A percentile compares a stretch with the other conserved stretches of the same genome.
Conservation (phyloP, 169 alveolate species). For the Ichthyophthirius multifiliis region DNA sequence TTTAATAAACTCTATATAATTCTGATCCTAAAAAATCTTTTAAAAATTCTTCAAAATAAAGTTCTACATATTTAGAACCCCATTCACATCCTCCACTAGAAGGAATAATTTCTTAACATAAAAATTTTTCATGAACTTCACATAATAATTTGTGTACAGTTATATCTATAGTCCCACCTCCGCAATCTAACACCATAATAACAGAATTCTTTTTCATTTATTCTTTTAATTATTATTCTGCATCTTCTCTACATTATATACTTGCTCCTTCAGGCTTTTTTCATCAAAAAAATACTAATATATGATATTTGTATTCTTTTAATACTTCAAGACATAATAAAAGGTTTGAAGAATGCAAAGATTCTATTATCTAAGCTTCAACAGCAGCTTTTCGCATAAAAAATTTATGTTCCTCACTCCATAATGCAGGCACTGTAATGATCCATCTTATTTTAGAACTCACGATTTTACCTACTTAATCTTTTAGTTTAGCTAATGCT, state of each 20-base stretch:
- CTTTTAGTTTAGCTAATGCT: conserved; percentile 82
- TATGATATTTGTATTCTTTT: neutral
- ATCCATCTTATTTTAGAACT: conserved; percentile 87
- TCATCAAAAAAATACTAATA: neutral
- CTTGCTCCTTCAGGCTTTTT: conserved; percentile 86
- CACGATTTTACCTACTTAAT: conserved; percentile 83
- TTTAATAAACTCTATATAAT: conserved; percentile 57
- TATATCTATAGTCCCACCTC: conserved; percentile 90
- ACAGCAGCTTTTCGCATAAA: conserved; percentile 89
- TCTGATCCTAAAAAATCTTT: conserved; percentile 80
- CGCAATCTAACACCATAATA: conserved; percentile 86
- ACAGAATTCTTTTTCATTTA: conserved; percentile 72
- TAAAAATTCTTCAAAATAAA: conserved; percentile 82
- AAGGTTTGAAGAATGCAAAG: conserved; percentile 71
- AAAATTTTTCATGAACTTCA: conserved; percentile 78
- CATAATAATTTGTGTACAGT: conserved; percentile 82
- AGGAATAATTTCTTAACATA: conserved; percentile 86
- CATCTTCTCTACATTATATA: conserved; percentile 86
- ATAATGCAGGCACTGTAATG: conserved; percentile 88
- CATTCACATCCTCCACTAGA: conserved; percentile 91
- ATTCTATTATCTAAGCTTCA: conserved; percentile 82
- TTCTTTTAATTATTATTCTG: conserved; percentile 68
- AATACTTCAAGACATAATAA: conserved; percentile 73
- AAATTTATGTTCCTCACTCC: conserved; percentile 87
- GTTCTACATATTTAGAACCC: conserved; percentile 88